Evolutionary conservation across 1,284 basidiomycete species (phyloP), one percentile per base, ranked within the genome.

Genomic region (Pseudozyma hubeiensis): DNA sequence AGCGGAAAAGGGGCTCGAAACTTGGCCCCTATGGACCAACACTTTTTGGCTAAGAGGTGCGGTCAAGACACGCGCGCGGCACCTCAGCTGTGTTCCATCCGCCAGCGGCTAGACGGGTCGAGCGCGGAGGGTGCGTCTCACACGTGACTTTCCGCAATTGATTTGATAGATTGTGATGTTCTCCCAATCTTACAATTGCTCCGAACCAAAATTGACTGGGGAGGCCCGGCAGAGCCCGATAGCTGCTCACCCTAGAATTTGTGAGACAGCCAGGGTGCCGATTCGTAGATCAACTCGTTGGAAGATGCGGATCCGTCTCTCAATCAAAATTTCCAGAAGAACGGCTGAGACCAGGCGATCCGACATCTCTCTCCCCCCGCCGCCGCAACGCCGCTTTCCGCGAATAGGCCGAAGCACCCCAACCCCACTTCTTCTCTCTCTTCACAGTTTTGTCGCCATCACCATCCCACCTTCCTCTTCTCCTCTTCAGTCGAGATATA

Each of bases 281-380:
- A 16, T 44, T 17, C 43, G 7, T 24, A 8, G 13, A 7, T 24
- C 40, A 19, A 16, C 24, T 19, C 48, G 6, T 11, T 11, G 2
- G 7, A 24, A 24, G 24, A 24, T 11, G 61, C 65, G 64, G 64
- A 67, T 67, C 64, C 64, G 64, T 67, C 41, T 9, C 39, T 10
- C 9, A 31, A 6, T 10, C n/a, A 53, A 53, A 53, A n/a, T 41
- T 53, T 44, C 24, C 30, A 53, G 41, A 53, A 53, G 51, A 53
- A 52, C 16, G 47, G 24, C 17, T 24, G 30, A 47, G 46, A 49
- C 11, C 39, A 41, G 33, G 33, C 31, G 17, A 24, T 6, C 49
- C 13, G 34, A 30, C 49, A 50, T 17, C 24, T 44, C 43, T 9
- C 43, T 7, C n/a, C 13, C 19, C 16, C 11, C n/a, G 39, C 16